A percentile compares a stretch with the other conserved stretches of the same genome.
These are phyloP conservation scores for Suillus decipiens DNA, from an alignment of 768 basidiomycete species.

Conservation along the genomic window DNA sequence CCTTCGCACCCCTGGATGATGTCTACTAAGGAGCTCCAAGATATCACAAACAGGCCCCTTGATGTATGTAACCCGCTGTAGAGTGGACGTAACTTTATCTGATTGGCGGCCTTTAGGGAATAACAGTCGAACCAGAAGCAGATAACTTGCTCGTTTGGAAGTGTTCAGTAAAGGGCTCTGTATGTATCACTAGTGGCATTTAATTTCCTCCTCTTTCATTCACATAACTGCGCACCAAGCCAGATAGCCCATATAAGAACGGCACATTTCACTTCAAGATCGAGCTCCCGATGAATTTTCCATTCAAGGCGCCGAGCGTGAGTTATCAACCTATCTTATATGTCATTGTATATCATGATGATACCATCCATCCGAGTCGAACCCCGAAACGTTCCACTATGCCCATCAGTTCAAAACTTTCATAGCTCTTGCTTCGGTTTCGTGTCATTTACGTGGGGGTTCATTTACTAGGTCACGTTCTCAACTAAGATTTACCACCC, in stretches of 20 bases:
- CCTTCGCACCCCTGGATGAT: conserved; percentile 16
- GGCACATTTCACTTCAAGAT: conserved; percentile 79
- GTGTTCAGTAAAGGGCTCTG: conserved; percentile 73
- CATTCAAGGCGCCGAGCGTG: conserved; percentile 86
- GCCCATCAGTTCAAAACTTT: conserved; percentile 10
- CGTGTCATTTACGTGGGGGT: conserved; percentile 22
- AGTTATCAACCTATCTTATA: conserved; percentile 17
- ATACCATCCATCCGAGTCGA: conserved; percentile 5
- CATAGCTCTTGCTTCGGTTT: conserved; percentile 4
- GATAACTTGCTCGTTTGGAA: conserved; percentile 80
- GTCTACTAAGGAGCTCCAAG: conserved; percentile 59
- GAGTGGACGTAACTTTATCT: conserved; percentile 8
- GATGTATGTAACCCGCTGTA: conserved; percentile 45
- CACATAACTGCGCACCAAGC: conserved; percentile 38
- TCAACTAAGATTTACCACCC: conserved; percentile 89
- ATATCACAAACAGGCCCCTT: conserved; percentile 63
- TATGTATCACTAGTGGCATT: conserved; percentile 37
- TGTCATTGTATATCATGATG: background rate
- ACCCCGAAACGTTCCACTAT: conserved; percentile 23
- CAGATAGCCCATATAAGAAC: conserved; percentile 80
- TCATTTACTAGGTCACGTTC: conserved; percentile 64
- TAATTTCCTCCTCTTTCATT: background rate
- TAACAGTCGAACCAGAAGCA: conserved; percentile 63
- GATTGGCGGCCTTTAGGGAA: conserved; percentile 45
- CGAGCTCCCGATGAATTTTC: conserved; percentile 75